Evolutionary conservation across 805 yeast genomes (phyloP), one percentile per base, ranked within the genome.

Genomic region (Sungouiozyma ichnusensis): DNA sequence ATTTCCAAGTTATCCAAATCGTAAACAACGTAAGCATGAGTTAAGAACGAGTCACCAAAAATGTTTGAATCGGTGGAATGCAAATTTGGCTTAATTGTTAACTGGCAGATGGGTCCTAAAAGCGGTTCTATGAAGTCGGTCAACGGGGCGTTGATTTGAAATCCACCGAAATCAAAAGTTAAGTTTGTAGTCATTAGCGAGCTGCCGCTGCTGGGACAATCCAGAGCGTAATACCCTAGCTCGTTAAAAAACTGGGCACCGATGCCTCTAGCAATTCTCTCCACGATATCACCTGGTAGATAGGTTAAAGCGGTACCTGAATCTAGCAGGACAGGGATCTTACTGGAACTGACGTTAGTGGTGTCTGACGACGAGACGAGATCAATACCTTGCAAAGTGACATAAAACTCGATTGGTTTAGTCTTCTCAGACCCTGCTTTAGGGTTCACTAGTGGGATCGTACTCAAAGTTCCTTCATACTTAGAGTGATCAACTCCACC

Each of bases 141-240:
- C 19, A 76, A 54, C 20, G 82, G 78, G 14, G 73, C 77, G 16
- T 62, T 52, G 43, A 83, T 77, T n/a, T 62, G 60, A 37, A 69
- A 64, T 1, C 90, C 90, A 48, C 79, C 77, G 58, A 83, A 79
- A 52, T 74, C 67, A 51, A 74, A 77, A 24, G 65, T 64, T 14
- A 76, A 46, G 44, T 62, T 52, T 4, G 64, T 60, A 36, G 6
- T 61, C 52, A 38, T 58, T 55, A n/a, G 46, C 45, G 72, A 58
- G 58, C 50, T n/a, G 37, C 35, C 37, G 58, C 50, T 37, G 55
- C 55, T 9, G 46, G 46, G 4, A 54, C 49, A 46, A 57, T 50
- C 56, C 87, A 81, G 4, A 57, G 57, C 24, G 53, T 77, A 81
- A 36, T 68, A 71, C 1, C 75, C 77, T 4, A 63, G 48, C 2